Evolutionary conservation across 805 yeast species (phyloP).

Genomic region (Kuraishia ogatae): DNA sequence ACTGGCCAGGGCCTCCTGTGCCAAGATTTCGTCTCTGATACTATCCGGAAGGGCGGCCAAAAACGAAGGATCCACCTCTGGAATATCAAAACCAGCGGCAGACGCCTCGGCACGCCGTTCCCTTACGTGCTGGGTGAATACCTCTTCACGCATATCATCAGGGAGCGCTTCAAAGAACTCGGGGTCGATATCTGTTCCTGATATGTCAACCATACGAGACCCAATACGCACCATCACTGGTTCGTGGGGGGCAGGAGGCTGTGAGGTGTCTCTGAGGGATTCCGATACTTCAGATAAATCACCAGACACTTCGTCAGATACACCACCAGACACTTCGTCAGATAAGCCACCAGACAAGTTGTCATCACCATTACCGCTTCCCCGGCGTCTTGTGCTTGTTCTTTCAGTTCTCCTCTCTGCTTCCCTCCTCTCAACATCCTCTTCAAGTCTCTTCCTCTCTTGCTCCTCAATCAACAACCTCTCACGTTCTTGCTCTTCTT

Average conservation of each 20-base stretch:
- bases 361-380: too few relatives aligned
- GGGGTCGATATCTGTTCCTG: constrained; percentile 89
- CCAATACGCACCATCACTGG: constrained; percentile 70
- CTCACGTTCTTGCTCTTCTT: constrained; percentile 5
- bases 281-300: too few relatives aligned
- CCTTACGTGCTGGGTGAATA: constrained; percentile 73
- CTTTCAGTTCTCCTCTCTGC: constrained; percentile 22
- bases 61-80: constrained; percentile 76
- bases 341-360: too few relatives aligned
- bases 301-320: too few relatives aligned
- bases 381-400: not conserved
- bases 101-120: constrained; percentile 57
- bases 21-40: constrained; percentile 53
- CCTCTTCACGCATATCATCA: constrained; percentile 89
- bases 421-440: constrained; percentile 18
- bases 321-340: too few relatives aligned
- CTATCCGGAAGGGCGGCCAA: constrained; percentile 69
- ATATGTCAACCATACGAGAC: constrained; percentile 71
- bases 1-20: constrained; percentile 41
- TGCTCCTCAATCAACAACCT: constrained; percentile 14
- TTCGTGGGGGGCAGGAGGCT: not conserved
- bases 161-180: constrained; percentile 86
- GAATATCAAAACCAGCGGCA: constrained; percentile 30
- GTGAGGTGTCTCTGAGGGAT: too few relatives aligned
- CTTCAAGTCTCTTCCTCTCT: constrained; percentile 18